Evolutionary conservation across 208 protist genomes (phyloP).

Genomic region (Spongospora subterranea): DNA sequence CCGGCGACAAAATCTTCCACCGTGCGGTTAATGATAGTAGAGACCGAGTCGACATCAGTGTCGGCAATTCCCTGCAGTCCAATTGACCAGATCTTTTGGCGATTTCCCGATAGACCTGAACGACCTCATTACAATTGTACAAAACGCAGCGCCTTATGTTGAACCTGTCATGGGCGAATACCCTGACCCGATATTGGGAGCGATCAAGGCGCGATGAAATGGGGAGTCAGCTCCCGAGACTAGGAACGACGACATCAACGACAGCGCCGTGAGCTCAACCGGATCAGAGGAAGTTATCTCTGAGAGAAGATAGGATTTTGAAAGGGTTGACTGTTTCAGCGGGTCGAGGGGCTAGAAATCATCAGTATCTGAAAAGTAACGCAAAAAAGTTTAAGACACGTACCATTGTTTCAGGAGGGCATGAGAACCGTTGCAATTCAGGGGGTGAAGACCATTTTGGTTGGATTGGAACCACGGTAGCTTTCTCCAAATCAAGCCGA

Average conservation of each 20-base stretch:
- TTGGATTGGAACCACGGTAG: not conserved
- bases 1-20: not conserved
- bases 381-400: too few species aligned
- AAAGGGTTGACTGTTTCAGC: not conserved
- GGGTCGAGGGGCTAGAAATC: not conserved
- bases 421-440: not conserved
- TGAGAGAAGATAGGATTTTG: not conserved
- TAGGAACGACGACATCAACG: conserved; percentile 53
- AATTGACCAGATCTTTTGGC: not conserved
- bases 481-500: not conserved
- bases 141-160: not conserved
- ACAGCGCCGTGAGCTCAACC: not conserved
- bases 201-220: conserved; percentile 38
- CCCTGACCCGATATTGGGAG: conserved; percentile 36
- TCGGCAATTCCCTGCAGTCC: not conserved
- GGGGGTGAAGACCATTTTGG: not conserved
- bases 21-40: not conserved
- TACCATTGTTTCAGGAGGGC: conserved; percentile 30
- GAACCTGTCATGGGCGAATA: conserved; percentile 10
- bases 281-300: not conserved
- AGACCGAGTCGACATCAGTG: conserved; percentile 17
- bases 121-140: not conserved
- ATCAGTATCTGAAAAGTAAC: too few species aligned
- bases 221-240: not conserved
- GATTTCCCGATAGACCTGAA: not conserved